phyloP scores from a whole-genome alignment of 2,329 filamentous ascomycete species.

The Tolypocladium endophyticum region DNA sequence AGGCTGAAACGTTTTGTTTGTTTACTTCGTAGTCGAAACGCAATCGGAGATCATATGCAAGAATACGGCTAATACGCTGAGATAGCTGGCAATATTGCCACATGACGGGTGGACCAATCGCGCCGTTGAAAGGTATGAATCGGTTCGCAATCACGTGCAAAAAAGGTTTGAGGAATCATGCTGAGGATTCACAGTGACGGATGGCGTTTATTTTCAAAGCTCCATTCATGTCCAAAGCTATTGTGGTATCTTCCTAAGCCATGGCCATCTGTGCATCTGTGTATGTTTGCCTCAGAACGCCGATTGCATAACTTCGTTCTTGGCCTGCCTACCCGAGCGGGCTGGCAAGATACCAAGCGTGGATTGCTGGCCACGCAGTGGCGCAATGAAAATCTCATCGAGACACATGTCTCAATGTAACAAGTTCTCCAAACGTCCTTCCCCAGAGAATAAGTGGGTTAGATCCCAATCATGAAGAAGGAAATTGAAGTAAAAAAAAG shows the following conservation, averaged over 20 bases:
- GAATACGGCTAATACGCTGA: neutral
- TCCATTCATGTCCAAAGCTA: neutral
- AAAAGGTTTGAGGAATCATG: neutral
- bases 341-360: neutral
- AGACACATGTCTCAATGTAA: conserved; percentile 1
- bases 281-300: neutral
- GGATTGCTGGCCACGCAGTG: neutral
- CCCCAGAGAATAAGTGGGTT: conserved; percentile 9
- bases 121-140: neutral
- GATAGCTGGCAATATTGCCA: neutral
- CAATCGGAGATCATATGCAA: neutral
- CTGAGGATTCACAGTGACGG: neutral
- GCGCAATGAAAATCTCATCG: conserved; percentile 1
- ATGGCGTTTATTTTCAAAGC: neutral
- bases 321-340: neutral
- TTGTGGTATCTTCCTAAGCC: neutral
- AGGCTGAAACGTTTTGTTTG: neutral
- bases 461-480: neutral
- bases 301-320: neutral
- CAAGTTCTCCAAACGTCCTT: conserved; percentile 17
- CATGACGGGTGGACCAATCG: neutral
- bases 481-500: neutral
- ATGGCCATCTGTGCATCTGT: neutral
- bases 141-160: neutral
- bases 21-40: neutral